Percentiles rank a stretch among this genome's conserved stretches.
These are phyloP conservation scores for Melanomma pulvis-pyrius DNA, from an alignment of 495 filamentous ascomycete genomes.

Conservation along the genomic window DNA sequence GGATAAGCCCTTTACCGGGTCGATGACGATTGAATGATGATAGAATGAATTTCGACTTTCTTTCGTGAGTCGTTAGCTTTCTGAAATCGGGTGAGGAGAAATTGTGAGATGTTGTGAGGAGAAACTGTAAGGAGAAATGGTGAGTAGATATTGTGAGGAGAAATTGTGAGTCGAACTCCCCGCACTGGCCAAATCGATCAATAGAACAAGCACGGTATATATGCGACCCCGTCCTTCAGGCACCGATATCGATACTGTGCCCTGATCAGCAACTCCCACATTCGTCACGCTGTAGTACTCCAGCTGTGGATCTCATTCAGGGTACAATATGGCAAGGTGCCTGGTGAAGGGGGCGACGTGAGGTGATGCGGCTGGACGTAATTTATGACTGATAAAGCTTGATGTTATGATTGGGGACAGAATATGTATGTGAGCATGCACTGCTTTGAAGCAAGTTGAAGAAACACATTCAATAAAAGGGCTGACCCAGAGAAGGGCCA, in stretches of 20 bases:
- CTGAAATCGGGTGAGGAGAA: conserved; percentile 9
- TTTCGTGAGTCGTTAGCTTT: conserved; percentile 56
- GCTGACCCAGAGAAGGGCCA: too few species aligned
- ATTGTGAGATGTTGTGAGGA: too few species aligned
- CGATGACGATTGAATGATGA: conserved; percentile 66
- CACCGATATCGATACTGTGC: background rate
- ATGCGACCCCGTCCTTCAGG: background rate
- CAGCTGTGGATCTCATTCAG: background rate
- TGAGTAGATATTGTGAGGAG: background rate
- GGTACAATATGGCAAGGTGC: background rate
- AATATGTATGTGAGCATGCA: too few species aligned
- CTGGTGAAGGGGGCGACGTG: background rate
- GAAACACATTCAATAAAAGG: too few species aligned
- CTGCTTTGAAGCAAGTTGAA: too few species aligned
- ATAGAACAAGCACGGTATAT: background rate
- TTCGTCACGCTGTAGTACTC: background rate
- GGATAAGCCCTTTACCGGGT: too few species aligned
- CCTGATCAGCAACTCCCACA: background rate
- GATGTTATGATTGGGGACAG: background rate
- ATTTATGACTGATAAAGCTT: background rate
- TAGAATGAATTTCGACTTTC: conserved; percentile 61
- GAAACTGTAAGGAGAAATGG: too few species aligned
- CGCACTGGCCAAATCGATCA: background rate
- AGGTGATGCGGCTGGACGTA: background rate
- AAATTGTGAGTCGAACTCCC: background rate